A percentile compares a stretch with the other conserved stretches of the same genome.
These are phyloP conservation scores for Neurospora sp. DNA, from an alignment of 2,329 filamentous ascomycete species.

Conservation along the genomic window DNA sequence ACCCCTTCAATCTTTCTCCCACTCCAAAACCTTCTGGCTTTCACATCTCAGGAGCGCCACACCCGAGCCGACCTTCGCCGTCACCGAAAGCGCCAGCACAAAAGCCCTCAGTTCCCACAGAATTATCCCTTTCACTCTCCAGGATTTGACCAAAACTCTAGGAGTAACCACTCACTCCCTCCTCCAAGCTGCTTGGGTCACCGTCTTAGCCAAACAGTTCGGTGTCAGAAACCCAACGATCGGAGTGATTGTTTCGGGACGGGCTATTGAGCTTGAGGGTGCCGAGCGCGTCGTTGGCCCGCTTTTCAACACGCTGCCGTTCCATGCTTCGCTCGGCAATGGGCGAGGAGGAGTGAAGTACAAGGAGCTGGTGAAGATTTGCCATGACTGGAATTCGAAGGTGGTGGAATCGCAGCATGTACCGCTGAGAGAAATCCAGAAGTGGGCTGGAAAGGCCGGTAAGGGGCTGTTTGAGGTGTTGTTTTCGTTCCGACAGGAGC, in stretches of 20 bases:
- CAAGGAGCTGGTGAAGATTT: conserved; percentile 44
- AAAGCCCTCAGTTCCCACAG: conserved; percentile 17
- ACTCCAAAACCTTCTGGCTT: conserved; percentile 55
- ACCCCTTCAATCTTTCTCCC: conserved; percentile 43
- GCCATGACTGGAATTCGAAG: conserved; percentile 61
- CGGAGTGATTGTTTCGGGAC: conserved; percentile 71
- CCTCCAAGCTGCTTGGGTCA: conserved; percentile 64
- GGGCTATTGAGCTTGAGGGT: conserved; percentile 56
- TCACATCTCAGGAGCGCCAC: conserved; percentile 35
- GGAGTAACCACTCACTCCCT: conserved; percentile 72
- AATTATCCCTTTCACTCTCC: conserved; percentile 33
- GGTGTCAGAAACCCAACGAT: conserved; percentile 36
- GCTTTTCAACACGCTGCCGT: conserved; percentile 83
- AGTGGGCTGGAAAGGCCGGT: conserved; percentile 53
- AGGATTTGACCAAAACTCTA: conserved; percentile 44
- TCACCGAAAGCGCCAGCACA: conserved; percentile 4
- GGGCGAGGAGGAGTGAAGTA: not conserved
- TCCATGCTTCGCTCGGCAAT: conserved; percentile 28
- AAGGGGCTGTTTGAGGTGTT: conserved; percentile 65
- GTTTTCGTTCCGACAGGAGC: conserved; percentile 66
- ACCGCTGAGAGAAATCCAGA: conserved; percentile 67
- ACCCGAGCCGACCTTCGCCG: conserved; percentile 13
- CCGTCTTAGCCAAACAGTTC: conserved; percentile 43
- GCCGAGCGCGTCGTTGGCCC: conserved; percentile 66
- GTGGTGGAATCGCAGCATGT: conserved; percentile 68